A percentile compares a stretch with the other conserved stretches of the same genome.
Conservation (phyloP, 805 yeast genomes). For the Candida xiaguanensis region DNA sequence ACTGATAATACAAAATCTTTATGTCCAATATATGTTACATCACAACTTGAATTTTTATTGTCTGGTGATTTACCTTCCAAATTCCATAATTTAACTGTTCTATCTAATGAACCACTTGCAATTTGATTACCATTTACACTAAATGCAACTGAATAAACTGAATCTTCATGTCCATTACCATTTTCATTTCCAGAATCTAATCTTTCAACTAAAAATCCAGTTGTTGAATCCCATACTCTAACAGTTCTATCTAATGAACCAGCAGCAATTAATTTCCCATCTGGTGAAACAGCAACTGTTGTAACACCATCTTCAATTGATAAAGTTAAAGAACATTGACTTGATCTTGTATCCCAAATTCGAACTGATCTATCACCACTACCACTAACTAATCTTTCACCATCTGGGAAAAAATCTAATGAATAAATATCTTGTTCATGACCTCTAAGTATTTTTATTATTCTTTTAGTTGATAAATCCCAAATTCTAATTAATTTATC, state of each 20-base stretch:
- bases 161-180: constrained; percentile 93
- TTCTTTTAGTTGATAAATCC: constrained; percentile 84
- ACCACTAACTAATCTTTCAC: constrained; percentile 89
- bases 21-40: constrained; percentile 92
- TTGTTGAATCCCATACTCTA: constrained; percentile 93
- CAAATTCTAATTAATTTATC: constrained; percentile 90
- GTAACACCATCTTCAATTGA: constrained; percentile 97
- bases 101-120: constrained; percentile 91
- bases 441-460: constrained; percentile 82
- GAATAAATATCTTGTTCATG: constrained; percentile 98
- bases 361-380: constrained; percentile 95
- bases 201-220: constrained; percentile 88
- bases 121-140: constrained; percentile 88
- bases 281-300: constrained; percentile 95
- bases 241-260: constrained; percentile 95
- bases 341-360: constrained; percentile 90
- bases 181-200: constrained; percentile 83
- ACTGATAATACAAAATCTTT: constrained; percentile 93
- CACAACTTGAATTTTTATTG: constrained; percentile 57
- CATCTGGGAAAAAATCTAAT: constrained; percentile 90
- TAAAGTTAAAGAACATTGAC: constrained; percentile 83
- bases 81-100: constrained; percentile 95
- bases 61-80: constrained; percentile 52
- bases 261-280: constrained; percentile 90
- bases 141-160: constrained; percentile 92